Conservation (phyloP, 805 yeast species). For the Cyberlindnera mycetangii region DNA sequence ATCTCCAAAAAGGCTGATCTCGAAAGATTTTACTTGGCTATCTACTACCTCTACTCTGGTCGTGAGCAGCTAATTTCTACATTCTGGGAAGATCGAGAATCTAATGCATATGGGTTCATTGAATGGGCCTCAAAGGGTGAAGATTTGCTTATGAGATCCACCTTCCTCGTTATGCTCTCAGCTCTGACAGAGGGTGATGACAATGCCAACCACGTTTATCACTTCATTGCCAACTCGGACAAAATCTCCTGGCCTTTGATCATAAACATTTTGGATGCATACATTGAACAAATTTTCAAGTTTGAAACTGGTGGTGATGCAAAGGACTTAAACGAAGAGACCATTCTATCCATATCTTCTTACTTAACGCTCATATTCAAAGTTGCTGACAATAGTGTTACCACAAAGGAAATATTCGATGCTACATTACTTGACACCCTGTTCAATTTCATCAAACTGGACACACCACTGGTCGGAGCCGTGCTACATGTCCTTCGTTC, state of each 20-base stretch:
- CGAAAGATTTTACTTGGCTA: constrained; percentile 79
- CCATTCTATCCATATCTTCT: constrained; percentile 69
- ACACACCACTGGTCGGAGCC: constrained; percentile 51
- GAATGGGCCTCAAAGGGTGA: constrained; percentile 85
- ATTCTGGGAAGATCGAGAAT: constrained; percentile 69
- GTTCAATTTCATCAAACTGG: constrained; percentile 43
- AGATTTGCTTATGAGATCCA: constrained; percentile 77
- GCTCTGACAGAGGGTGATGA: constrained; percentile 64
- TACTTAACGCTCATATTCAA: constrained; percentile 63
- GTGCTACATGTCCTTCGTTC: constrained; percentile 55
- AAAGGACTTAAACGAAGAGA: constrained; percentile 75
- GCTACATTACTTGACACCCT: constrained; percentile 33
- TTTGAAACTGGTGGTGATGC: constrained; percentile 38
- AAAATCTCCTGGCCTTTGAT: constrained; percentile 57
- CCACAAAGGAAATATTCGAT: constrained; percentile 32
- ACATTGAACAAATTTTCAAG: constrained; percentile 41
- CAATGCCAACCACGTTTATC: constrained; percentile 49
- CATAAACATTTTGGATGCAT: constrained; percentile 50
- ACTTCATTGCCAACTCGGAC: constrained; percentile 38
- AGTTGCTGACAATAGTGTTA: constrained; percentile 42
- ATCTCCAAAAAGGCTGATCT: constrained; percentile 76
- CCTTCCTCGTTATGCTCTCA: constrained; percentile 76
- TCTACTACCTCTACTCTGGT: constrained; percentile 63
- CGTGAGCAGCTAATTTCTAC: constrained; percentile 54
- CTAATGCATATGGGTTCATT: constrained; percentile 73